Conservation (phyloP, 2,329 filamentous ascomycete species). For the Aspergillus sp. region DNA sequence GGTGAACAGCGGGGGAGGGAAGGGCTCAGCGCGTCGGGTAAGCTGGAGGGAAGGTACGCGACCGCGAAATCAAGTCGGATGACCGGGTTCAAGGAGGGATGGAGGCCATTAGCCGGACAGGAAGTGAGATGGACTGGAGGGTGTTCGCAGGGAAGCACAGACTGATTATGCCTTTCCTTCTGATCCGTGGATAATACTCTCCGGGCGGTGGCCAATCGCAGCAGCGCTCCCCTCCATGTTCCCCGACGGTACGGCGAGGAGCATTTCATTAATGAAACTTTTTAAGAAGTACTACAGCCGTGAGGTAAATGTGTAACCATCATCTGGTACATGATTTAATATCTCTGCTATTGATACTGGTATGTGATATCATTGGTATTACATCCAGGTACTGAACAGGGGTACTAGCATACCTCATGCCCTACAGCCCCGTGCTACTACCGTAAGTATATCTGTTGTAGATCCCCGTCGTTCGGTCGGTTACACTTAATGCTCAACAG, state of each 20-base stretch:
- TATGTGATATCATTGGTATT: too few relatives aligned
- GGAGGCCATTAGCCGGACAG: background rate
- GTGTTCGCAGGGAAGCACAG: background rate
- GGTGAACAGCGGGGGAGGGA: slow-evolving; percentile 1
- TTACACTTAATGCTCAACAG: too few relatives aligned
- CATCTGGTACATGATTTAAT: background rate
- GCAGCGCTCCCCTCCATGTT: slow-evolving; percentile 39
- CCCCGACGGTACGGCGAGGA: slow-evolving; percentile 34
- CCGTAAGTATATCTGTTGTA: too few relatives aligned
- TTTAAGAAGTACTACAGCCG: background rate
- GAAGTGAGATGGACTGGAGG: background rate
- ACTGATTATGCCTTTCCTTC: slow-evolving; percentile 4
- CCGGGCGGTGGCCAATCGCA: slow-evolving; percentile 36
- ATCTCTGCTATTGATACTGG: too few relatives aligned
- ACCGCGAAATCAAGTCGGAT: slow-evolving; percentile 7
- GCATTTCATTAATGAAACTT: background rate
- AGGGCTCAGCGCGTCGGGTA: slow-evolving; percentile 2
- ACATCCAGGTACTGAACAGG: too few relatives aligned
- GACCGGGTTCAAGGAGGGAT: slow-evolving; percentile 4
- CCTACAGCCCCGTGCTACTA: too few relatives aligned
- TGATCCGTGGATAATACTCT: slow-evolving; percentile 24
- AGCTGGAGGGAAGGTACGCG: slow-evolving; percentile 15
- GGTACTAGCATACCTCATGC: too few relatives aligned
- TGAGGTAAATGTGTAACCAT: background rate
- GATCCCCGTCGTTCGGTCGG: too few relatives aligned